Conservation (phyloP, 106 monocot species). For the Ottelia alismoides region DNA sequence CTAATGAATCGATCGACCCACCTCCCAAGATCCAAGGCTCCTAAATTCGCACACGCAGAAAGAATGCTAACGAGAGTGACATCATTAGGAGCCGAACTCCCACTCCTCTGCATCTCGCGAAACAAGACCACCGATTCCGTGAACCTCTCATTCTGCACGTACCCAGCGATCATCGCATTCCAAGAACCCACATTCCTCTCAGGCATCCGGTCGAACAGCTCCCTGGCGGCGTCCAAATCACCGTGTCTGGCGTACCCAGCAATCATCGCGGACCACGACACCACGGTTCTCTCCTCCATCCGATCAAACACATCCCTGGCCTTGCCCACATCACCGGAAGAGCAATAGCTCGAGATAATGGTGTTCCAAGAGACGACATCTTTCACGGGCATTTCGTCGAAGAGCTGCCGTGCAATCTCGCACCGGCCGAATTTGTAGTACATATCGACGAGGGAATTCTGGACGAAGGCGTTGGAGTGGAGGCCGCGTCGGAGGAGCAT, state of each 20-base stretch:
- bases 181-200: slow-evolving; percentile 22
- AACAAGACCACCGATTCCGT: slow-evolving; percentile 16
- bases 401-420: slow-evolving; percentile 13
- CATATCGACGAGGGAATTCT: slow-evolving; percentile 31
- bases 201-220: slow-evolving; percentile 26
- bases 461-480: slow-evolving; percentile 22
- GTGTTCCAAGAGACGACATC: slow-evolving; percentile 40
- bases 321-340: slow-evolving; percentile 6
- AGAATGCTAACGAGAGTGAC: slow-evolving; percentile 33
- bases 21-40: slow-evolving; percentile 22
- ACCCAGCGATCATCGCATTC: slow-evolving; percentile 33
- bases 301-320: slow-evolving; percentile 27
- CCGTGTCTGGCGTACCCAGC: slow-evolving; percentile 20
- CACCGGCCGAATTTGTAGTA: slow-evolving; percentile 27
- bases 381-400: slow-evolving; percentile 23
- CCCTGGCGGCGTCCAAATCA: slow-evolving; percentile 21
- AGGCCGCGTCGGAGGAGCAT: slow-evolving; percentile 15
- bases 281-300: slow-evolving; percentile 23
- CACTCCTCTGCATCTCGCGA: slow-evolving; percentile 16
- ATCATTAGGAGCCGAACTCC: slow-evolving; percentile 13
- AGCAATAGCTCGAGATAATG: slow-evolving; percentile 15
- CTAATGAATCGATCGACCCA: slow-evolving; percentile 27
- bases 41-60: slow-evolving; percentile 29
- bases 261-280: slow-evolving; percentile 41
- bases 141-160: slow-evolving; percentile 26